Evolutionary conservation across 495 filamentous ascomycete genomes (phyloP).

Genomic region (Aspergillus steynii): DNA sequence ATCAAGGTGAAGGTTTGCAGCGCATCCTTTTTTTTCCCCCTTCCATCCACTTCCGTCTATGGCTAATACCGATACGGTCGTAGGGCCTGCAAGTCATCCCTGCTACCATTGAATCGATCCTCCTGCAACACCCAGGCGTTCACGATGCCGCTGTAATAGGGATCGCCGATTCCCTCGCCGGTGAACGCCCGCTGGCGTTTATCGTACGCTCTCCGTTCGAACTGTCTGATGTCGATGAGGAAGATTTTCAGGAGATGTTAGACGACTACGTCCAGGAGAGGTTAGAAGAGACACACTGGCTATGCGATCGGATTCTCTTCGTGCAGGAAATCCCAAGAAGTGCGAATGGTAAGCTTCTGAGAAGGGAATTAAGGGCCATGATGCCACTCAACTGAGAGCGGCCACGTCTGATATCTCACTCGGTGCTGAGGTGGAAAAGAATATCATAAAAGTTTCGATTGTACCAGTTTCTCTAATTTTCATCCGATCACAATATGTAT

Average conservation of each 20-base stretch:
- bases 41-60: not conserved
- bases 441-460: too few species aligned
- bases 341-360: constrained; percentile 75
- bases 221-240: constrained; percentile 29
- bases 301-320: constrained; percentile 53
- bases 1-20: constrained; percentile 65
- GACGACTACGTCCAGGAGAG: constrained; percentile 31
- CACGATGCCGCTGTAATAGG: constrained; percentile 74
- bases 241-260: constrained; percentile 36
- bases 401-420: too few species aligned
- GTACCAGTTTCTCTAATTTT: too few species aligned
- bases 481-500: too few species aligned
- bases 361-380: constrained; percentile 51
- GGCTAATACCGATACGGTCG: too few species aligned
- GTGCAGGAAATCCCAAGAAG: constrained; percentile 74
- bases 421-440: too few species aligned
- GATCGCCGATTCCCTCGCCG: constrained; percentile 61
- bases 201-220: constrained; percentile 56
- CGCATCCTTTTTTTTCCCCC: not conserved
- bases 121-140: constrained; percentile 69
- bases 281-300: constrained; percentile 26
- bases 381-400: too few species aligned
- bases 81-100: constrained; percentile 74
- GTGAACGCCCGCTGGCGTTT: constrained; percentile 77
- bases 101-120: constrained; percentile 74